Conservation (phyloP, 805 yeast species). For the Kazachstania psychrophila region DNA sequence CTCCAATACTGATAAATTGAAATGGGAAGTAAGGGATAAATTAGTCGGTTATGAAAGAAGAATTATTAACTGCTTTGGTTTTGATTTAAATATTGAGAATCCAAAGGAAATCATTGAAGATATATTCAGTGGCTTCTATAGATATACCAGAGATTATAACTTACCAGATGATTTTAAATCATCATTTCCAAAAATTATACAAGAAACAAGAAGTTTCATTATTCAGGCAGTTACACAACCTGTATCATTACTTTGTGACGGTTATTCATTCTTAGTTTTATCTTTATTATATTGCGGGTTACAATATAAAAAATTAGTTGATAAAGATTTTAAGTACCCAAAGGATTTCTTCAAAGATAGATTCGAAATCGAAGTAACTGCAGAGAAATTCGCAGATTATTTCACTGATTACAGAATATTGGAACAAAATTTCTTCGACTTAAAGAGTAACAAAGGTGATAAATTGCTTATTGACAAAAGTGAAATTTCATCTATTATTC, state of each 20-base stretch:
- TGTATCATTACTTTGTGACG: constrained; percentile 28
- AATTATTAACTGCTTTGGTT: constrained; percentile 26
- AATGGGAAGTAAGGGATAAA: constrained; percentile 31
- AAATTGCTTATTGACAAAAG: constrained; percentile 18
- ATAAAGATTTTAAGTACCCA: constrained; percentile 24
- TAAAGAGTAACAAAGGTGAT: constrained; percentile 29
- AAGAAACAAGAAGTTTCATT: constrained; percentile 28
- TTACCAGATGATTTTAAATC: constrained; percentile 22
- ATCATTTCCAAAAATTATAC: constrained; percentile 26
- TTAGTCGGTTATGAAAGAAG: constrained; percentile 27
- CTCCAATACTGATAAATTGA: constrained; percentile 27
- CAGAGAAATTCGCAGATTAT: constrained; percentile 18
- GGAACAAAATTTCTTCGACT: constrained; percentile 29
- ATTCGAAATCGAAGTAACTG: constrained; percentile 17
- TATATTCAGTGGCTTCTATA: constrained; percentile 26
- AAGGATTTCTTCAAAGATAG: constrained; percentile 24
- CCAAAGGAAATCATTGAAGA: constrained; percentile 30
- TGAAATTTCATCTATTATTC: constrained; percentile 18
- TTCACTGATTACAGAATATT: constrained; percentile 24
- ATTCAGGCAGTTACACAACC: constrained; percentile 32
- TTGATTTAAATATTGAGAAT: constrained; percentile 28
- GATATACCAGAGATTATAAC: constrained; percentile 24
- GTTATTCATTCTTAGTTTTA: constrained; percentile 24
- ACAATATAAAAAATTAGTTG: constrained; percentile 23
- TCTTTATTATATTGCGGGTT: constrained; percentile 26